Base-by-base conservation (phyloP, 2,329 filamentous ascomycete species). In the Hypoxylon sp. region DNA sequence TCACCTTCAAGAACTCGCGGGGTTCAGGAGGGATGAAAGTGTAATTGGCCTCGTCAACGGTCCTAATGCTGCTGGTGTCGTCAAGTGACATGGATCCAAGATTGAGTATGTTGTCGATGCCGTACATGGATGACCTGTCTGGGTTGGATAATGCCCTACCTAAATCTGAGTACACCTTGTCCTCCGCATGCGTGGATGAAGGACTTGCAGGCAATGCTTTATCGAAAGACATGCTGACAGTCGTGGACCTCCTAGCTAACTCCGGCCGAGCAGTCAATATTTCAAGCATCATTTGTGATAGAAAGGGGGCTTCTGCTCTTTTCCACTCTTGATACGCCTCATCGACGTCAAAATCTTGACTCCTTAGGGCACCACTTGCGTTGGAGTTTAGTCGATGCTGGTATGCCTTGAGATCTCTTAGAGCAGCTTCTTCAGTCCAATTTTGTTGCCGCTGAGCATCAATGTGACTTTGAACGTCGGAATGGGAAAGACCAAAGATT, bases 281-380 rank as follows among this genome's bases (percentile, higher is more conserved):
- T 39, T 94, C 92, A 74, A 97, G 86, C 86, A 99, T 96, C 89
- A 98, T 94, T 73, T 96, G 92, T 5, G 94, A 96, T 46, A 99
- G 83, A 73, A 97, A 93, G 11, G 92, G 91, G 2, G 88, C 88
- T 79, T 99, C 96, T n/a, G 90, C 88, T 77, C 93, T 95, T 79
- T 94, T 97, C 96, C 96, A 99, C 47, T 89, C 85, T 70, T 94
- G 90, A 78, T 94, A 99, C 2, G 92, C 91, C 67, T 97, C 94
- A 63, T 97, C 94, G 17, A 92, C 81, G 67, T 97, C 94, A 79
- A 99, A 99, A 79, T 99, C 95, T 52, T 94, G 90, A 72, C 88
- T 91, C 63, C 91, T 89, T 53, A 99, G 81, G 0, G 95, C 94
- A 65, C 89, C 92, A 50, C 88, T 86, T 70, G 92, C 92, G 76